phyloP scores from a whole-genome alignment of 163 green algal genomes.

The Botryococcus braunii region DNA sequence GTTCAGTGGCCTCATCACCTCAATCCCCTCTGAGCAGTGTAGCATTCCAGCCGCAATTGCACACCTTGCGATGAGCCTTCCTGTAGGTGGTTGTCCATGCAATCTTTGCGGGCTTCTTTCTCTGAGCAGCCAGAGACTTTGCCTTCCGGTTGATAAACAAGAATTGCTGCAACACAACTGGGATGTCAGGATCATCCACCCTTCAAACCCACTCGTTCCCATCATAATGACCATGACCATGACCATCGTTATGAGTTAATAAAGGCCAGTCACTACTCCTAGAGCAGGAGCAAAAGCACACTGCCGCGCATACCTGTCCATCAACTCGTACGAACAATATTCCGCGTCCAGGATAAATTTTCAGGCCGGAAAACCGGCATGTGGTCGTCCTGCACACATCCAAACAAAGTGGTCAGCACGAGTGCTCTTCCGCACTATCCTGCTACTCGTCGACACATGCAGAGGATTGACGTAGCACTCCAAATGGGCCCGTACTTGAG shows the following conservation, averaged over 20 bases:
- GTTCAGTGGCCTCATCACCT: neutral
- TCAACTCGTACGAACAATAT: constrained; percentile 87
- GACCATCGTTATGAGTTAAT: too few relatives aligned
- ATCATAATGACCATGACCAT: too few relatives aligned
- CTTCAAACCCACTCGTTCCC: too few relatives aligned
- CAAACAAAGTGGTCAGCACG: too few relatives aligned
- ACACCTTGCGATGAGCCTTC: constrained; percentile 93
- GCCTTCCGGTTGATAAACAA: constrained; percentile 95
- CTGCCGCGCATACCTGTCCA: too few relatives aligned
- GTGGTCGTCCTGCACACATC: constrained; percentile 69
- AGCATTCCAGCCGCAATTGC: neutral
- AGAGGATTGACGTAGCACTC: too few relatives aligned
- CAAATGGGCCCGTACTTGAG: constrained; percentile 29
- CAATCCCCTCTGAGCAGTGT: neutral
- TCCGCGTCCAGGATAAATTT: constrained; percentile 92
- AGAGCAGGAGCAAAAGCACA: too few relatives aligned
- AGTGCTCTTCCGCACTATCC: neutral
- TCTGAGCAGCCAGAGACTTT: constrained; percentile 84
- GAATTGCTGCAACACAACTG: constrained; percentile 70
- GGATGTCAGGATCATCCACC: too few relatives aligned
- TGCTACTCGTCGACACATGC: too few relatives aligned
- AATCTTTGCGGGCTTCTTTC: constrained; percentile 89
- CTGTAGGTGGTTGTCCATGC: constrained; percentile 92
- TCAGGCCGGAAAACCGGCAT: constrained; percentile 95
- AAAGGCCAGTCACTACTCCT: too few relatives aligned